These are phyloP conservation scores for Paradendryphiella salina DNA, from an alignment of 2,329 filamentous ascomycete species.

Conservation along the genomic window DNA sequence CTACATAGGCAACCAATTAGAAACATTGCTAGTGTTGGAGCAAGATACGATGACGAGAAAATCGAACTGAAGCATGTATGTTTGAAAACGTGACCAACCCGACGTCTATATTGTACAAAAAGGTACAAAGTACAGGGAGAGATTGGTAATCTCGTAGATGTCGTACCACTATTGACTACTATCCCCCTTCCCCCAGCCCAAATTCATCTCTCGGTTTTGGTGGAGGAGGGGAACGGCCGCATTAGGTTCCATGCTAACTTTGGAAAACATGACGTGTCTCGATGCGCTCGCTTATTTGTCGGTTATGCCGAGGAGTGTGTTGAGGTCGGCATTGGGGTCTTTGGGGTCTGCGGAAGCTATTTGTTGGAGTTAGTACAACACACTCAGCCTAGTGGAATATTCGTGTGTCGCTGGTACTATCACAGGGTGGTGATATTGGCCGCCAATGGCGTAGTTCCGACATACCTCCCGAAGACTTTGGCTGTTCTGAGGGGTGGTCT, in stretches of 20 bases:
- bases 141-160: slow-evolving; percentile 28
- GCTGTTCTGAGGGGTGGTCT: slow-evolving; percentile 59
- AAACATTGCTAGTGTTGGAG: too few species aligned
- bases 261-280: slow-evolving; percentile 16
- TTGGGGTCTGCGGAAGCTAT: slow-evolving; percentile 67
- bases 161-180: slow-evolving; percentile 26
- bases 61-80: slow-evolving; percentile 32
- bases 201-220: slow-evolving; percentile 16
- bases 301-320: slow-evolving; percentile 59
- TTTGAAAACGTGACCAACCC: slow-evolving; percentile 42
- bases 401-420: too few species aligned
- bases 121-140: slow-evolving; percentile 46
- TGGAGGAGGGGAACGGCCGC: slow-evolving; percentile 10
- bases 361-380: neutral
- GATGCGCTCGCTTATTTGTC: slow-evolving; percentile 34
- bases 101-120: slow-evolving; percentile 49
- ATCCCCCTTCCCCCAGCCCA: slow-evolving; percentile 13
- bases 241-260: slow-evolving; percentile 32
- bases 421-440: too few species aligned
- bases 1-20: too few species aligned
- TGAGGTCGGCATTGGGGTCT: slow-evolving; percentile 90
- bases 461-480: slow-evolving; percentile 40
- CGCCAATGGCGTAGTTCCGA: slow-evolving; percentile 1
- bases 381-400: too few species aligned
- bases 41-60: too few species aligned